A percentile compares a stretch with the other conserved stretches of the same genome.
These are phyloP conservation scores for Dactylellina sp. DNA, from an alignment of 2,329 filamentous ascomycete species.

Conservation along the genomic window DNA sequence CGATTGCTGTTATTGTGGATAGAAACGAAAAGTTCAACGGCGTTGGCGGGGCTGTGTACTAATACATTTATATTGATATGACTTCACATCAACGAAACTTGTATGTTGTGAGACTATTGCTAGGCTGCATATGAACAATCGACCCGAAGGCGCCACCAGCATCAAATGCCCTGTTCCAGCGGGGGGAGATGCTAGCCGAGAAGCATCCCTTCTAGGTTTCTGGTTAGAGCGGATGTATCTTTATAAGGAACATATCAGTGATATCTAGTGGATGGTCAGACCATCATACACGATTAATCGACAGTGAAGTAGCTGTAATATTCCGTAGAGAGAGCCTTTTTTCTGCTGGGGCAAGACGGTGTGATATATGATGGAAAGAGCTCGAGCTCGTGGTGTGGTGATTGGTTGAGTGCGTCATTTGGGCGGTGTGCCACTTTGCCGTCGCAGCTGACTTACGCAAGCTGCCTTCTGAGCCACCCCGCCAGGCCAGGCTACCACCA, in stretches of 20 bases:
- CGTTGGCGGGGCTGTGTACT: background rate
- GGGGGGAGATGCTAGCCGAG: slow-evolving; percentile 1
- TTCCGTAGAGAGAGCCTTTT: background rate
- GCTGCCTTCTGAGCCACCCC: slow-evolving; percentile 53
- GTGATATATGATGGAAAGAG: background rate
- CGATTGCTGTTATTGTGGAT: background rate
- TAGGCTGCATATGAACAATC: background rate
- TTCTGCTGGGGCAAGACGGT: background rate
- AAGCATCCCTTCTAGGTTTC: background rate
- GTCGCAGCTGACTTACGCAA: slow-evolving; percentile 57
- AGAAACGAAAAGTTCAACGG: slow-evolving; percentile 1
- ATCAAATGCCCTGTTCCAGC: slow-evolving; percentile 2
- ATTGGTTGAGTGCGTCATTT: slow-evolving; percentile 44
- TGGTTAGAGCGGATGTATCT: background rate
- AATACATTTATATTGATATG: background rate
- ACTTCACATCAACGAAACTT: too few species aligned
- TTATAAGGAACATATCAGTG: background rate
- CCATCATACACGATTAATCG: too few species aligned
- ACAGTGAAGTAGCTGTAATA: background rate
- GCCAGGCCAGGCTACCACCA: background rate
- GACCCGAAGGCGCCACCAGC: slow-evolving; percentile 1
- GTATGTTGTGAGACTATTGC: background rate
- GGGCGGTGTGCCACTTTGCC: slow-evolving; percentile 46
- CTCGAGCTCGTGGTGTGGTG: background rate
- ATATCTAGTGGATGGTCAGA: too few species aligned